Evolutionary conservation across 2,329 filamentous ascomycete species (phyloP).

Genomic region (Penicillium sp.): DNA sequence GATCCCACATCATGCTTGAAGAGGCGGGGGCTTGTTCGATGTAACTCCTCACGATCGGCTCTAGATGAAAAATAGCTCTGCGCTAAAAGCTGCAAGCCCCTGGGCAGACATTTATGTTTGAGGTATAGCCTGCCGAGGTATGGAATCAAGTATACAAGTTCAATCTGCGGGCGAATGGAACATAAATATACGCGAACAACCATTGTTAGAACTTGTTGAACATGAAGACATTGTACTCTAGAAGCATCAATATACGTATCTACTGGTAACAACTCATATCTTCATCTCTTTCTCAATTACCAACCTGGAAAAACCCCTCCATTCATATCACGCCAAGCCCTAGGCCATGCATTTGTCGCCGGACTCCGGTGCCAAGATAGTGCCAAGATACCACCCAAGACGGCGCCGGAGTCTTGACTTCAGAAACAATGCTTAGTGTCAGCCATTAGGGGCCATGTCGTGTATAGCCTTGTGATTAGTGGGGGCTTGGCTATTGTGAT

Average conservation of each 20-base stretch:
- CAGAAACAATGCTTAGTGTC: slow-evolving; percentile 4
- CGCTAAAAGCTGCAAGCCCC: not conserved
- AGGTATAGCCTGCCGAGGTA: not conserved
- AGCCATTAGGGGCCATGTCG: not conserved
- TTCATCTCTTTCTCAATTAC: not conserved
- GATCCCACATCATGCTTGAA: not conserved
- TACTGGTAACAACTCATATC: not conserved
- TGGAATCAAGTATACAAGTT: too few relatives aligned
- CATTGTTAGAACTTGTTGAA: not conserved
- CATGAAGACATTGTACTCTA: not conserved
- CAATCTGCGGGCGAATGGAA: too few relatives aligned
- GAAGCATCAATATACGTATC: too few relatives aligned
- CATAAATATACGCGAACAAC: too few relatives aligned
- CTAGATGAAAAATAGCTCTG: not conserved
- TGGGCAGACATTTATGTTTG: too few relatives aligned
- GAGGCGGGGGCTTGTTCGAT: not conserved
- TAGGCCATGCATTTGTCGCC: slow-evolving; percentile 9
- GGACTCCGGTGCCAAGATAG: slow-evolving; percentile 25
- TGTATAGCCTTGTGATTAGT: not conserved
- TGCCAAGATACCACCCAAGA: slow-evolving; percentile 26
- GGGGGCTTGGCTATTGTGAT: not conserved
- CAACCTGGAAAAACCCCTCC: not conserved
- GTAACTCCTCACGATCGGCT: slow-evolving; percentile 4
- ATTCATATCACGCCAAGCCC: slow-evolving; percentile 14
- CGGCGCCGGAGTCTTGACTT: slow-evolving; percentile 7